phyloP scores from a whole-genome alignment of 2,329 filamentous ascomycete species.

The Metarhizium sp. region DNA sequence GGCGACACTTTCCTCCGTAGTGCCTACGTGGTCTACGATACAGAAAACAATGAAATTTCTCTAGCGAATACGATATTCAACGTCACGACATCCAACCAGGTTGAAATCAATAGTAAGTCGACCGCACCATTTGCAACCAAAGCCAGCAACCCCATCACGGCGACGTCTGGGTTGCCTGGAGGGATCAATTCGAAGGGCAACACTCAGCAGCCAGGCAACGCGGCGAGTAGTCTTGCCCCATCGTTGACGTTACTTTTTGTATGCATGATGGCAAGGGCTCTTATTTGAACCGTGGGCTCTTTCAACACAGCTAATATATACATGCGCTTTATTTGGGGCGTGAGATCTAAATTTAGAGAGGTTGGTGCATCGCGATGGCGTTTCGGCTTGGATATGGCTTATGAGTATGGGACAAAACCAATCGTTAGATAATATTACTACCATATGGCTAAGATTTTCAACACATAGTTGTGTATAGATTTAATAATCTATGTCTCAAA shows the following conservation, averaged over 20 bases:
- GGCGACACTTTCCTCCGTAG: conserved; percentile 69
- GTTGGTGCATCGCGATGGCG: conserved; percentile 5
- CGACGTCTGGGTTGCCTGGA: conserved; percentile 32
- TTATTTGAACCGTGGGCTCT: background rate
- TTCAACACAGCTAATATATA: background rate
- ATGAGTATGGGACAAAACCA: background rate
- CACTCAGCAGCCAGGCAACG: conserved; percentile 4
- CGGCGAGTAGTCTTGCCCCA: conserved; percentile 1
- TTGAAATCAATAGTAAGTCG: conserved; percentile 44
- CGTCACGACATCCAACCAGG: conserved; percentile 32
- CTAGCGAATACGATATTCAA: conserved; percentile 60
- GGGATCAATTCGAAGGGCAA: background rate
- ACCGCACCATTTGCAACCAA: conserved; percentile 45
- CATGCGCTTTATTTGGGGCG: background rate
- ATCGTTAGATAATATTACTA: background rate
- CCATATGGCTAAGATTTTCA: background rate
- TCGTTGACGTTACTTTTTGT: background rate
- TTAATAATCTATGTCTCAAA: too few species aligned
- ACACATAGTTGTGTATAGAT: background rate
- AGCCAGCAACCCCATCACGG: conserved; percentile 38
- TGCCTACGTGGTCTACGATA: conserved; percentile 68
- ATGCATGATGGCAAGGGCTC: background rate
- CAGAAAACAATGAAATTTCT: conserved; percentile 62
- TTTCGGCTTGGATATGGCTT: background rate
- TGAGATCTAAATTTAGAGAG: background rate